phyloP scores from a whole-genome alignment of 352 stramenopile species.

The Thalassiosira allenii region DNA sequence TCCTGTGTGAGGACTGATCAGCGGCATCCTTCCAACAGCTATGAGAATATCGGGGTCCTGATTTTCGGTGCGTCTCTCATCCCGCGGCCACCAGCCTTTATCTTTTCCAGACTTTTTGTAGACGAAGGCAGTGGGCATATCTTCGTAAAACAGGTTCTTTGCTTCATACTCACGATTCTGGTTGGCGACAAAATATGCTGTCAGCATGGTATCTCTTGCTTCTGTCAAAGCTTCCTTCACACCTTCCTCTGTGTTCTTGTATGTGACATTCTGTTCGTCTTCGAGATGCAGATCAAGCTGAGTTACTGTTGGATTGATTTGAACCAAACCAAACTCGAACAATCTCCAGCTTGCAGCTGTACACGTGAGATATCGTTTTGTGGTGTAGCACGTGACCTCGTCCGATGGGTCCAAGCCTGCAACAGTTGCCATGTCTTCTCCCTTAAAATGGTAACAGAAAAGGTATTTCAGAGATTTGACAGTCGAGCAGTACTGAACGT shows the following conservation, averaged over 20 bases:
- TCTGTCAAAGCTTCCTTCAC: constrained; percentile 5
- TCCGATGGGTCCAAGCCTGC: constrained; percentile 13
- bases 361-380: constrained; percentile 25
- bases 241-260: background rate
- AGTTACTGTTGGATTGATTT: constrained; percentile 19
- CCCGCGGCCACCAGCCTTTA: too few species aligned
- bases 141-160: background rate
- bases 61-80: too few species aligned
- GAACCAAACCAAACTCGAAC: constrained; percentile 8
- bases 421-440: constrained; percentile 55
- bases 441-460: constrained; percentile 85
- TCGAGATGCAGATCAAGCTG: constrained; percentile 26
- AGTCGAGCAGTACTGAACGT: constrained; percentile 76
- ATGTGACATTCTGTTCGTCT: constrained; percentile 30
- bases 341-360: constrained; percentile 20
- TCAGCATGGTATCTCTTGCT: background rate
- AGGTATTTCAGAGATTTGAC: constrained; percentile 79
- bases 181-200: constrained; percentile 5
- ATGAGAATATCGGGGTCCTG: too few species aligned
- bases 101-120: background rate
- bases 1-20: background rate
- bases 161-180: background rate
- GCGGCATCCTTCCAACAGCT: background rate
- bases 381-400: constrained; percentile 24
- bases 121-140: background rate